phyloP scores from a whole-genome alignment of 768 basidiomycete genomes.

The Mycena maculata region DNA sequence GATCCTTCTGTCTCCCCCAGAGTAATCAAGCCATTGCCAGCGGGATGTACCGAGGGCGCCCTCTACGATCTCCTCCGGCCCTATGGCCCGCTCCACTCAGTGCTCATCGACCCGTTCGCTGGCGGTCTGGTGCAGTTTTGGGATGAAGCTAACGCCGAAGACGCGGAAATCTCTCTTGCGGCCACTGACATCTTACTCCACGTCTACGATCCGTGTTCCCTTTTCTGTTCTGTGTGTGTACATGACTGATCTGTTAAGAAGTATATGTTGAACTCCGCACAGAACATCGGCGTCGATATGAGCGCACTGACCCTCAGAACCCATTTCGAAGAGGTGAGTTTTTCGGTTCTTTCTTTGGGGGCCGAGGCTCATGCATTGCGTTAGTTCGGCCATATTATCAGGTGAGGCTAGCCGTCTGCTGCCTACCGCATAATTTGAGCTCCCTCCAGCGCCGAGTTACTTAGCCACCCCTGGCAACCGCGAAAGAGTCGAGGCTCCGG shows the following conservation, averaged over 20 bases:
- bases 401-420: background rate
- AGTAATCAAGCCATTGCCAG: constrained; percentile 15
- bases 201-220: constrained; percentile 28
- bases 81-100: constrained; percentile 24
- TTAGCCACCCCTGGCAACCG: constrained; percentile 2
- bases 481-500: constrained; percentile 26
- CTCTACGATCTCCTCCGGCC: constrained; percentile 29
- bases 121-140: constrained; percentile 36
- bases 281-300: constrained; percentile 28
- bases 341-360: background rate
- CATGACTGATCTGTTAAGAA: background rate
- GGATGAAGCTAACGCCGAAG: constrained; percentile 28
- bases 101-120: constrained; percentile 19
- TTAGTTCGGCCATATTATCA: constrained; percentile 21
- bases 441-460: constrained; percentile 16
- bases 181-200: background rate
- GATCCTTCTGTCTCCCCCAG: constrained; percentile 19
- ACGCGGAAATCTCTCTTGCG: constrained; percentile 16
- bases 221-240: constrained; percentile 29
- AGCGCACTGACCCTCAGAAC: constrained; percentile 6
- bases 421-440: background rate
- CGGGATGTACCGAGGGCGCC: constrained; percentile 8
- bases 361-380: background rate
- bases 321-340: constrained; percentile 25
- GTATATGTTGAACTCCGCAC: background rate